Percentiles rank a stretch among this genome's conserved stretches.
Evolutionary conservation across 352 stramenopile species (phyloP).

Genomic region (Elongisporangium senticosum): DNA sequence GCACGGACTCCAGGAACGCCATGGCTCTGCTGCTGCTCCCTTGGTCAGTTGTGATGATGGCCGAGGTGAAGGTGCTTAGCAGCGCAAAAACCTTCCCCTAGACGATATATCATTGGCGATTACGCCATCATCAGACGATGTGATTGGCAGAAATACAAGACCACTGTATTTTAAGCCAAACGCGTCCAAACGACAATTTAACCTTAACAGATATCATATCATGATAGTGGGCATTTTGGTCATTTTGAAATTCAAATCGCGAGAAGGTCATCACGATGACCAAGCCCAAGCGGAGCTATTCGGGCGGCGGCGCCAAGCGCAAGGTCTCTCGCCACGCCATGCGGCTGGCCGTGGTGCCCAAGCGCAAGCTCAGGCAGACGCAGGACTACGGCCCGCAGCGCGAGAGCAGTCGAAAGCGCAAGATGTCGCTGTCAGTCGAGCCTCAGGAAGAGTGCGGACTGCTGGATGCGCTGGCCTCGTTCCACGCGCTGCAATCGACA

Average conservation of each 20-base stretch:
- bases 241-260: background rate
- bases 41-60: background rate
- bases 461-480: conserved; percentile 13
- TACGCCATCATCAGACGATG: background rate
- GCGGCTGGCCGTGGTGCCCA: background rate
- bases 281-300: background rate
- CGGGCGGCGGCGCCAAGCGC: background rate
- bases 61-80: too few relatives aligned
- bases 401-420: background rate
- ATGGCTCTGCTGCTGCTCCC: conserved; percentile 7
- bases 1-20: conserved; percentile 24
- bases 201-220: background rate
- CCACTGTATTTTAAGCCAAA: background rate
- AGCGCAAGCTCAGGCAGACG: background rate
- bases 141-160: background rate
- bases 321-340: background rate
- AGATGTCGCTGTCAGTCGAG: background rate
- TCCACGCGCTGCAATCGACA: conserved; percentile 27
- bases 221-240: background rate
- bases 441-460: background rate
- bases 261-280: background rate
- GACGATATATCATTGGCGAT: background rate
- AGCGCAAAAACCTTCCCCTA: background rate
- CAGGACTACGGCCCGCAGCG: background rate
- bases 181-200: too few relatives aligned